A percentile compares a stretch with the other conserved stretches of the same genome.
phyloP scores from a whole-genome alignment of 768 basidiomycete species.

The Kwoniella europaea region DNA sequence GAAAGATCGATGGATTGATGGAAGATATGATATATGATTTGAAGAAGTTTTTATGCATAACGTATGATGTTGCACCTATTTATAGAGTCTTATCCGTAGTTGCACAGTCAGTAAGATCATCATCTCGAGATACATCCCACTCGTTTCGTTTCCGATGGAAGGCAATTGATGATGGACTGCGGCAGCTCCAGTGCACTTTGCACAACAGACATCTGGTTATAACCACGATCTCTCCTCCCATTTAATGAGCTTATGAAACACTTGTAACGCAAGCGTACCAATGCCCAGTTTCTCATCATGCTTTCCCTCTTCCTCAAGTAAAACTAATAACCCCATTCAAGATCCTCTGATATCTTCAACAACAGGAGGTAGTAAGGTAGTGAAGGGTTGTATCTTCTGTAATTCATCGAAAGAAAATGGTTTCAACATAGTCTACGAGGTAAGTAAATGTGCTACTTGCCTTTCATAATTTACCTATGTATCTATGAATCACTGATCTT shows the following conservation, averaged over 20 bases:
- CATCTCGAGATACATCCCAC: no score
- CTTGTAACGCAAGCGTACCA: no score
- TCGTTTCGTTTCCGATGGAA: no score
- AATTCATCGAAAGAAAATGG: slow-evolving; percentile 44
- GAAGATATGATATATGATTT: not conserved
- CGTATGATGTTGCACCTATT: not conserved
- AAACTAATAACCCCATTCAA: not conserved
- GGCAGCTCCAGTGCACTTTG: not conserved
- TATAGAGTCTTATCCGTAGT: no score
- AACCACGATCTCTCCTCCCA: no score
- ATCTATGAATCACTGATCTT: not conserved
- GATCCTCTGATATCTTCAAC: not conserved
- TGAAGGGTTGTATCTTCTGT: slow-evolving; percentile 47
- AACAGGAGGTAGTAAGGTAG: not conserved
- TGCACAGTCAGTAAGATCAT: no score
- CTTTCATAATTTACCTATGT: not conserved
- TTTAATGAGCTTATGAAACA: no score
- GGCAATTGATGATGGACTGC: no score
- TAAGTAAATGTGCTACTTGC: slow-evolving; percentile 16
- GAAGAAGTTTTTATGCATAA: not conserved
- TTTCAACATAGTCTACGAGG: slow-evolving; percentile 46
- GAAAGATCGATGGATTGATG: not conserved
- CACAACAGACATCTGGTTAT: no score
- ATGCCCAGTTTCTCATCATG: no score
- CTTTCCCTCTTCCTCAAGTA: no score